Evolutionary conservation across 805 yeast species (phyloP).

Genomic region (Barnettozyma californica): DNA sequence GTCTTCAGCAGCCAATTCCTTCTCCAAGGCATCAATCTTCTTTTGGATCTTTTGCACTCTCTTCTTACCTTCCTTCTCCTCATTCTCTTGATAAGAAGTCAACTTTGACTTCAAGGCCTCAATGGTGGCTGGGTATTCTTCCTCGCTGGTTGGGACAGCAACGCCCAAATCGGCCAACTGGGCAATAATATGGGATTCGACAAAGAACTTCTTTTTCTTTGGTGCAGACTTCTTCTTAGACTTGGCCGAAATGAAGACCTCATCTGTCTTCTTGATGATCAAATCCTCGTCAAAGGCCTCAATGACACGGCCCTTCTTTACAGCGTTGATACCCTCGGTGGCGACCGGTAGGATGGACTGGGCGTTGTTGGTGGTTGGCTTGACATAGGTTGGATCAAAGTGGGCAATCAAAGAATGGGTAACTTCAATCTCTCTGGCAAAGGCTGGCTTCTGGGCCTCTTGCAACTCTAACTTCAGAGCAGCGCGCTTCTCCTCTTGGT

Average conservation of each 20-base stretch:
- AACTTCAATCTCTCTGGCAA: constrained; percentile 66
- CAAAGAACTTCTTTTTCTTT: constrained; percentile 53
- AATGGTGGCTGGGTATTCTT: constrained; percentile 62
- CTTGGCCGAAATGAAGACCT: constrained; percentile 47
- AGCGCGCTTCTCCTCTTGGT: constrained; percentile 45
- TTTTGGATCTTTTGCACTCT: constrained; percentile 74
- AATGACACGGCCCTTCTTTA: constrained; percentile 37
- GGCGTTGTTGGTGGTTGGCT: constrained; percentile 34
- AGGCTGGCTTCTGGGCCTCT: constrained; percentile 80
- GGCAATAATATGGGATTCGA: constrained; percentile 77
- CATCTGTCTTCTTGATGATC: constrained; percentile 58
- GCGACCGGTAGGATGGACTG: constrained; percentile 10
- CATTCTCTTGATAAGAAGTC: constrained; percentile 59
- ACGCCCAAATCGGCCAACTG: constrained; percentile 72
- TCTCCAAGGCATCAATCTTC: constrained; percentile 64
- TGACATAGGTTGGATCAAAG: constrained; percentile 76
- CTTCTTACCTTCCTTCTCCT: constrained; percentile 74
- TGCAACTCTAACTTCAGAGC: constrained; percentile 66
- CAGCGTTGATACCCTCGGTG: constrained; percentile 22
- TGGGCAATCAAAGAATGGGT: constrained; percentile 66
- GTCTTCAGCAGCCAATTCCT: constrained; percentile 42
- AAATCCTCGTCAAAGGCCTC: constrained; percentile 56
- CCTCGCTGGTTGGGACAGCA: constrained; percentile 71
- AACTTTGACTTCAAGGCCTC: constrained; percentile 69
- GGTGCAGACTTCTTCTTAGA: constrained; percentile 47